These are phyloP conservation scores for Raddia distichophylla DNA, from an alignment of 176 grass and related monocot species.

Conservation along the genomic window DNA sequence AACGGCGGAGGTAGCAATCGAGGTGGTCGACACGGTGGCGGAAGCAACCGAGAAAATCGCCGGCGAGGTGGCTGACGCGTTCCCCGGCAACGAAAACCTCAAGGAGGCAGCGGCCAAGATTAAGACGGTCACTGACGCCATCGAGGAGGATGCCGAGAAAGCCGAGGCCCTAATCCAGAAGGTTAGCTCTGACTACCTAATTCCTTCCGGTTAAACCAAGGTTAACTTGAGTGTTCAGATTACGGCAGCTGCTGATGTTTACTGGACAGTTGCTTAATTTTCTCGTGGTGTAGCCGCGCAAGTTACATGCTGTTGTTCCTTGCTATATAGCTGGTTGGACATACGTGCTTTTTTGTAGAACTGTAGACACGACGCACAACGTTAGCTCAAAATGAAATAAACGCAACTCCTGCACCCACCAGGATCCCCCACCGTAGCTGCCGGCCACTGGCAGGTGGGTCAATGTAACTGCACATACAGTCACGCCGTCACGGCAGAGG, in stretches of 20 bases:
- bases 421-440: too few species aligned
- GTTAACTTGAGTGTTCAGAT: neutral
- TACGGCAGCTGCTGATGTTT: conserved; percentile 22
- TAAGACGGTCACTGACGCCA: conserved; percentile 43
- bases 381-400: too few species aligned
- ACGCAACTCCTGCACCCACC: too few species aligned
- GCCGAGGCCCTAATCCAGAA: conserved; percentile 57
- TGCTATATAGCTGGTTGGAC: conserved; percentile 17
- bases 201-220: conserved; percentile 21
- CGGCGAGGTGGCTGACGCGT: conserved; percentile 48
- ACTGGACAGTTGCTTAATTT: neutral
- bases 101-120: conserved; percentile 58
- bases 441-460: too few species aligned
- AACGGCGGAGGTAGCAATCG: conserved; percentile 42
- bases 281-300: conserved; percentile 24
- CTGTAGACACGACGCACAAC: too few species aligned
- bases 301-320: conserved; percentile 10
- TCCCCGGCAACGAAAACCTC: conserved; percentile 45
- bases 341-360: conserved; percentile 26
- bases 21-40: conserved; percentile 63
- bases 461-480: too few species aligned
- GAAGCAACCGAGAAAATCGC: conserved; percentile 65
- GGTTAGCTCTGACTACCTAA: conserved; percentile 33
- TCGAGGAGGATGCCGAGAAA: conserved; percentile 60
- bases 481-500: too few species aligned